Evolutionary conservation across 2,329 filamentous ascomycete species (phyloP).

Genomic region (Verticillium nonalfalfae): DNA sequence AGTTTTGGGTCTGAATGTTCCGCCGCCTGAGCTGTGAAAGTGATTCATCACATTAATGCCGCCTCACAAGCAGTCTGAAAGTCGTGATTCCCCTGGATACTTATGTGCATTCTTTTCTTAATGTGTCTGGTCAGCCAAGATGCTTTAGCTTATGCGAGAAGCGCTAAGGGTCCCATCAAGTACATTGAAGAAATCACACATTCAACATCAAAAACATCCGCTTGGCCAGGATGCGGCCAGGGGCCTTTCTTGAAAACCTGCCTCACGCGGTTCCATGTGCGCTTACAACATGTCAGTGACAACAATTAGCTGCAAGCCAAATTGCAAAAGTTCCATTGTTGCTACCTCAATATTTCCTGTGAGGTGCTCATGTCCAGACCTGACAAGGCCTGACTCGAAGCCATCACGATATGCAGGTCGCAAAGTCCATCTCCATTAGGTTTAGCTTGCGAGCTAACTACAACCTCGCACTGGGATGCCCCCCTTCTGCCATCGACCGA

Average conservation of each 20-base stretch:
- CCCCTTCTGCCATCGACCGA: too few relatives aligned
- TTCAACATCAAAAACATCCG: too few relatives aligned
- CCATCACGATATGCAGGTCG: constrained; percentile 5
- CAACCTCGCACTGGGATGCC: background rate
- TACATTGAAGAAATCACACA: background rate
- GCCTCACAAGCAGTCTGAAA: background rate
- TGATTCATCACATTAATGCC: background rate
- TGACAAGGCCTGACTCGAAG: background rate
- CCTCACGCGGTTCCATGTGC: too few relatives aligned
- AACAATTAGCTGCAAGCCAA: too few relatives aligned
- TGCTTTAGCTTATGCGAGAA: background rate
- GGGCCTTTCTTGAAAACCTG: too few relatives aligned
- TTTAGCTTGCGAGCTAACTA: constrained; percentile 17
- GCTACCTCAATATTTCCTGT: background rate
- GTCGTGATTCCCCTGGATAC: background rate
- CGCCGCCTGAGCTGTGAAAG: background rate
- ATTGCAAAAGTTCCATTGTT: background rate
- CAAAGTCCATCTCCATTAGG: constrained; percentile 11
- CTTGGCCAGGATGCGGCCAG: too few relatives aligned
- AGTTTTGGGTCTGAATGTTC: background rate
- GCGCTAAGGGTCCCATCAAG: background rate
- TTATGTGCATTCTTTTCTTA: background rate
- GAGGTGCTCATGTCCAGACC: background rate
- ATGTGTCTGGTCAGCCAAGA: background rate
- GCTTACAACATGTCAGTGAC: too few relatives aligned